A percentile compares a stretch with the other conserved stretches of the same genome.
These are phyloP conservation scores for Clarireedia homoeocarpa DNA, from an alignment of 2,329 filamentous ascomycete genomes.

Conservation along the genomic window DNA sequence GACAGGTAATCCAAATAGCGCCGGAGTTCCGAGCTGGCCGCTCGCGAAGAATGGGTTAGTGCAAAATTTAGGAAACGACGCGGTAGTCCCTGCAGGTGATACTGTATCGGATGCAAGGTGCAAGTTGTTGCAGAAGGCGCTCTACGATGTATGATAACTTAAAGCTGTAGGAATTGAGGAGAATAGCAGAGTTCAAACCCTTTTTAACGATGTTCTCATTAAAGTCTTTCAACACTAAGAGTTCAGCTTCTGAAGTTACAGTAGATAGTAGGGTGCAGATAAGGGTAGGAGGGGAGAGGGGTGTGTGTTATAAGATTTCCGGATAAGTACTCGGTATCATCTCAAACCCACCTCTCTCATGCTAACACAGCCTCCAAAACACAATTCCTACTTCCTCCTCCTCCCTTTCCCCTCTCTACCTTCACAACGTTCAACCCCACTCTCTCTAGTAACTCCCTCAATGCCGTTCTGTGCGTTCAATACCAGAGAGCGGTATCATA, in stretches of 20 bases:
- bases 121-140: no score
- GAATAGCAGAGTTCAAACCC: no score
- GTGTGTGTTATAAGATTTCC: not conserved
- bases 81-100: no score
- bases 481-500: slow-evolving; percentile 11
- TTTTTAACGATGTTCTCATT: no score
- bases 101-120: no score
- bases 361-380: not conserved
- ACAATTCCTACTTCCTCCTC: slow-evolving; percentile 8
- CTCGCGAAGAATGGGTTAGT: no score
- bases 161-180: no score
- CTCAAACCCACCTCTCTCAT: not conserved
- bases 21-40: slow-evolving; percentile 7
- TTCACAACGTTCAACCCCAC: slow-evolving; percentile 15
- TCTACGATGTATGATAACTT: no score
- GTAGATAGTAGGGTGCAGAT: not conserved
- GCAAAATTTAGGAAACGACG: no score
- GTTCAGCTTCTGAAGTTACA: no score
- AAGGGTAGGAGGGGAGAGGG: not conserved
- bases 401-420: slow-evolving; percentile 15
- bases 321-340: not conserved
- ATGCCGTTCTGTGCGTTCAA: slow-evolving; percentile 31
- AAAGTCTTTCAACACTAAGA: no score
- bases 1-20: slow-evolving; percentile 27
- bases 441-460: slow-evolving; percentile 22